Conservation (phyloP, 1,284 basidiomycete genomes). For the Pholiota adiposa region DNA sequence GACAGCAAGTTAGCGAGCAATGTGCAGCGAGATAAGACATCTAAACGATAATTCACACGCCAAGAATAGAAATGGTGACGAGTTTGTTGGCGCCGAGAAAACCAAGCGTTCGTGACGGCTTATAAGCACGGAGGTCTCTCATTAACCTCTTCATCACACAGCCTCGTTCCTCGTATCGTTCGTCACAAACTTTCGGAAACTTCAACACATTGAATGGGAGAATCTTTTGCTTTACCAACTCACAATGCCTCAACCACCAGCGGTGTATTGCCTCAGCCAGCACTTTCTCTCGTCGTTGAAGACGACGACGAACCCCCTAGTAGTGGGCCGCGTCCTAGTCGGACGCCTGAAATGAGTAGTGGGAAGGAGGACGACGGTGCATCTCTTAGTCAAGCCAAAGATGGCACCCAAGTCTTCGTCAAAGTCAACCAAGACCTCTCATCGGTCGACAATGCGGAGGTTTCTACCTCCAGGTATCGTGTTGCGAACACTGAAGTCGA, state of each 20-base stretch:
- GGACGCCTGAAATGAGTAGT: slow-evolving; percentile 36
- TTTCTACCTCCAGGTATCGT: neutral
- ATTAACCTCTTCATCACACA: neutral
- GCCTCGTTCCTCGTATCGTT: neutral
- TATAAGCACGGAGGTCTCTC: neutral
- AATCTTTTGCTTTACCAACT: slow-evolving; percentile 32
- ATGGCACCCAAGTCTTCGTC: slow-evolving; percentile 12
- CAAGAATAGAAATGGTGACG: neutral
- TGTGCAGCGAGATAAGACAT: too few relatives aligned
- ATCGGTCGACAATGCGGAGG: neutral
- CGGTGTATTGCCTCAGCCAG: slow-evolving; percentile 35
- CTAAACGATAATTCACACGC: neutral
- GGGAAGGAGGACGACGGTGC: slow-evolving; percentile 3
- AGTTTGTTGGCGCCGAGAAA: neutral
- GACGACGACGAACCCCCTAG: slow-evolving; percentile 47
- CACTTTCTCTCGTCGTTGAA: slow-evolving; percentile 35
- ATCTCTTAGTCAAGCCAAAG: slow-evolving; percentile 4
- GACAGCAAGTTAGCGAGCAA: too few relatives aligned
- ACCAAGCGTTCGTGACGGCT: neutral
- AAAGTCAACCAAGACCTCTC: slow-evolving; percentile 4
- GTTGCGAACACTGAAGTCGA: slow-evolving; percentile 1
- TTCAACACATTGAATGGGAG: slow-evolving; percentile 36
- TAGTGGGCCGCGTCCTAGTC: slow-evolving; percentile 35
- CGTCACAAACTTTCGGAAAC: neutral
- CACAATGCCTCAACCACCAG: slow-evolving; percentile 32